Base-by-base conservation (phyloP, 306 rosid species). In the Arachis stenosperma region DNA sequence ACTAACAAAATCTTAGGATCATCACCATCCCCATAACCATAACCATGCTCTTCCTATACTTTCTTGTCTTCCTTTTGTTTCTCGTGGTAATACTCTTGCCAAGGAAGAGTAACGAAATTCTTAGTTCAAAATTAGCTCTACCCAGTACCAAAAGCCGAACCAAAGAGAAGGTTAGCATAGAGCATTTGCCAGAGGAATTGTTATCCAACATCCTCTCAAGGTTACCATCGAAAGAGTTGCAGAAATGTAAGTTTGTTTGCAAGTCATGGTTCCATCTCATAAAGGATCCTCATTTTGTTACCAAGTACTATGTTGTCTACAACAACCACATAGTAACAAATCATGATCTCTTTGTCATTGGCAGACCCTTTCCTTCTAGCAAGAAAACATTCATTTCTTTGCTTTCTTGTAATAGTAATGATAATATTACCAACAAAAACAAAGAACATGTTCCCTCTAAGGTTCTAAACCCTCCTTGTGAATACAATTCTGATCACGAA, bases 211-310 rank as follows among this genome's bases (percentile, higher is more conserved):
- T 76, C 56, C 81, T 76, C 70, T 12, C 57, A 29, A 76, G 74
- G 48, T 33, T 76, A 27, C 70, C 70, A 3, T 39, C 50, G 29
- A 76, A 27, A n/a, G 81, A 48, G 40, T 61, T 76, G n/a, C 30
- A 44, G 30, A 40, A n/a, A 40, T 76, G 64, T 64, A 68, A 60
- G 57, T 14, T 4, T 2, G 74, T 76, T 14, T 76, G 75, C 64
- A 76, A 60, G 61, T 76, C 64, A 30, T 76, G 81, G 81, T 76
- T 69, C 30, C 27, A 40, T 76, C 75, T 76, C 70, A 27, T 76
- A 9, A 48, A 74, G 6, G 67, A 76, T 39, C 50, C 75, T 59
- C 55, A 68, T 13, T 76, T 76, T 60, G 57, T 68, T 9, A 2
- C 62, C 11, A 76, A 68, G 13, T 13, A 76, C 48, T 51, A 76